These are phyloP conservation scores for Phylloporus sp. DNA, from an alignment of 768 basidiomycete genomes.

Conservation along the genomic window DNA sequence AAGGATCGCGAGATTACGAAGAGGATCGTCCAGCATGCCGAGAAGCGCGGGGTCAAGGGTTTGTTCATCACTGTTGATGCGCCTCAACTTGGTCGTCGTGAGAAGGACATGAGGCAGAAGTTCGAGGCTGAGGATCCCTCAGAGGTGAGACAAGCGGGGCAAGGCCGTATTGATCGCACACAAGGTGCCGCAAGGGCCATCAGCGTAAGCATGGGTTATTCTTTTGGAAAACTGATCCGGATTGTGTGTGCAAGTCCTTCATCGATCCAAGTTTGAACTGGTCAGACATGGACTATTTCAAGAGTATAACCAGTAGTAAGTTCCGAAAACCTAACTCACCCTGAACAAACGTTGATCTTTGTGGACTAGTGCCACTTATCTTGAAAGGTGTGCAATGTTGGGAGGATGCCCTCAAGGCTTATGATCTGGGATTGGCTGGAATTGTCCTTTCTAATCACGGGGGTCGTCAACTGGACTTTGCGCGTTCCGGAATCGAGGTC, in stretches of 20 bases:
- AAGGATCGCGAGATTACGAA: conserved; percentile 81
- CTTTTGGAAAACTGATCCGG: not conserved
- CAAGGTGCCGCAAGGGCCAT: conserved; percentile 95
- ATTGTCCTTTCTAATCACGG: conserved; percentile 88
- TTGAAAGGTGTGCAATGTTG: conserved; percentile 87
- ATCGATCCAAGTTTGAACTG: conserved; percentile 90
- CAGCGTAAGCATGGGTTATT: conserved; percentile 47
- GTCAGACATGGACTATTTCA: conserved; percentile 64
- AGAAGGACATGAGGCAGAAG: conserved; percentile 97
- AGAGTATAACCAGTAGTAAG: conserved; percentile 64
- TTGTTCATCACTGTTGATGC: conserved; percentile 98
- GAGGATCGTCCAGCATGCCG: conserved; percentile 85
- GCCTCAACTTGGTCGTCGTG: conserved; percentile 89
- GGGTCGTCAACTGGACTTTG: conserved; percentile 71
- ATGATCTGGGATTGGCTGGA: conserved; percentile 66
- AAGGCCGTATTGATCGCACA: conserved; percentile 63
- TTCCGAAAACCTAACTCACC: conserved; percentile 4
- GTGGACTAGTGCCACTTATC: conserved; percentile 70
- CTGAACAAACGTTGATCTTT: conserved; percentile 1
- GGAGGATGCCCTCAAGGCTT: conserved; percentile 87
- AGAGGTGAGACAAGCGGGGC: conserved; percentile 40
- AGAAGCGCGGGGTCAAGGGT: conserved; percentile 83
- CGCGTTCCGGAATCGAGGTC: conserved; percentile 87
- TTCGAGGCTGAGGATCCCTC: conserved; percentile 68
- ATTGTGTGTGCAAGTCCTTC: conserved; percentile 55